Evolutionary conservation across 75 land plant genomes (phyloP), one percentile per base, ranked within the genome.

Genomic region (Chamaecyparis obtusa): DNA sequence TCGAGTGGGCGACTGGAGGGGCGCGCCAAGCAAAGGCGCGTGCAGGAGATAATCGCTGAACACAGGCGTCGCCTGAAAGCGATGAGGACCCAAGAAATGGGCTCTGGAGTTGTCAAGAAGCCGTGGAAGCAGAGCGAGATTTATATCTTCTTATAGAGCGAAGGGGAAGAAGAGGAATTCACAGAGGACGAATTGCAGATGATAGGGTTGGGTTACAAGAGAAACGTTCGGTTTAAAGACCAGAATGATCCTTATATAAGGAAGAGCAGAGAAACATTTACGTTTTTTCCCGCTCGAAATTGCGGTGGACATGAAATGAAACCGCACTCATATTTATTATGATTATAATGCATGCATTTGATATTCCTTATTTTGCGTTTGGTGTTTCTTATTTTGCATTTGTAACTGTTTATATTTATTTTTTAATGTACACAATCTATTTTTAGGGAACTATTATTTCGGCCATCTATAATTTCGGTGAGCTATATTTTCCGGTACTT

Each of bases 151-250:
- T 87, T 88, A 4, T 32, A 35, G 30, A 48, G 74, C 86, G 57
- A 74, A 54, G 90, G 84, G 64, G 78, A 92, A 37, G 89, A 94
- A 3, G 93, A 94, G 35, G 88, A 89, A 48, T 93, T 93, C 90
- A 85, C 91, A 44, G 93, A 94, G 39, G 92, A 88, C 2, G 96
- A 94, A 90, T 91, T 94, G 33, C 85, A 94, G 71, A 87, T 86
- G 89, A 91, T 94, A 17, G 96, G 96, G 15, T 84, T 92, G 7
- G 96, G 96, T 24, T 94, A 94, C 81, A 94, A 94, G 83, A 90
- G 96, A 35, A 87, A 88, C 89, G 94, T 94, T 51, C 88, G 93
- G 35, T 94, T 94, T 88, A 95, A 92, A 95, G 92, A 91, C 0
- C 85, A 86, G 19, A 92, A 94, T 41, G 99, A 94, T 86, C 97